Evolutionary conservation across 2,329 filamentous ascomycete species (phyloP).

Genomic region (Zalaria sp.): DNA sequence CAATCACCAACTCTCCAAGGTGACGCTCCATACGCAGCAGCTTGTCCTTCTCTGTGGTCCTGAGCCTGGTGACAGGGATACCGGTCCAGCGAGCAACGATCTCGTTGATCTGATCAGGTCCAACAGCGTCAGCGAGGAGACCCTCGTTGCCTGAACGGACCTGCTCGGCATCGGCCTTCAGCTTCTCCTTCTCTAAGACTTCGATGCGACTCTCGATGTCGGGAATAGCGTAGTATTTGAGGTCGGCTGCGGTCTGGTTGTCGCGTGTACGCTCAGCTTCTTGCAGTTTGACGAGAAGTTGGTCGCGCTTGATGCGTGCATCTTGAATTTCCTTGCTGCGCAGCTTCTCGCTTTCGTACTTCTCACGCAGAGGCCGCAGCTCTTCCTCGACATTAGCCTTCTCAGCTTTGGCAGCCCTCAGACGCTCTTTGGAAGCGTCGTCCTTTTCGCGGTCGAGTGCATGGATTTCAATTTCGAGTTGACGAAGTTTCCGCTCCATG

Average conservation of each 20-base stretch:
- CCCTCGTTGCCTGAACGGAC: conserved; percentile 44
- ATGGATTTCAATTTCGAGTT: conserved; percentile 95
- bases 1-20: conserved; percentile 72
- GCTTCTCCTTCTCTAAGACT: conserved; percentile 67
- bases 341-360: conserved; percentile 87
- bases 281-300: conserved; percentile 79
- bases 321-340: conserved; percentile 86
- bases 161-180: conserved; percentile 66
- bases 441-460: conserved; percentile 89
- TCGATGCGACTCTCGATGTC: conserved; percentile 75
- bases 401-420: conserved; percentile 73
- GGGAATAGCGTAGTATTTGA: conserved; percentile 94
- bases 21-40: conserved; percentile 92
- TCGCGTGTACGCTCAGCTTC: conserved; percentile 83
- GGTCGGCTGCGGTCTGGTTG: conserved; percentile 74
- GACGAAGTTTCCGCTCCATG: conserved; percentile 75
- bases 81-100: conserved; percentile 97
- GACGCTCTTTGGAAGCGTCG: conserved; percentile 72
- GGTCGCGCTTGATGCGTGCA: conserved; percentile 87
- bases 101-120: conserved; percentile 96
- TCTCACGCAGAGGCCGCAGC: conserved; percentile 77
- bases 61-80: conserved; percentile 86
- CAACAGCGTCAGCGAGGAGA: conserved; percentile 84
- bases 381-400: conserved; percentile 92
- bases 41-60: conserved; percentile 95